A percentile compares a stretch with the other conserved stretches of the same genome.
phyloP scores from a whole-genome alignment of 805 yeast species.

The Pachysolen tannophilus region DNA sequence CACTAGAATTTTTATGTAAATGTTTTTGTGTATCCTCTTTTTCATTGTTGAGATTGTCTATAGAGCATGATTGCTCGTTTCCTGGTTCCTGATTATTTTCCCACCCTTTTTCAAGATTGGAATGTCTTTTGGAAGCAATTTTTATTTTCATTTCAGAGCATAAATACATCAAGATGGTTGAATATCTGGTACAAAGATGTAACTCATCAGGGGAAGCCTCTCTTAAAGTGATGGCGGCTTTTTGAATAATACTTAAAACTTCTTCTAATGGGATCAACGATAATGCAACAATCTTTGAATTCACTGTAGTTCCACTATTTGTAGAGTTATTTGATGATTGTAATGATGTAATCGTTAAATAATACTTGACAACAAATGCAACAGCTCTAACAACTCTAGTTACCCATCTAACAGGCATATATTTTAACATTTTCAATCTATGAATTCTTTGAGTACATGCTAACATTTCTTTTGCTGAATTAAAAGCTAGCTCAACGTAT shows the following conservation, averaged over 20 bases:
- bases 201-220: conserved; percentile 88
- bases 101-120: conserved; percentile 19
- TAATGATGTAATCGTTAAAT: conserved; percentile 47
- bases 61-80: neutral
- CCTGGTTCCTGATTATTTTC: conserved; percentile 10
- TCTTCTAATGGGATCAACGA: conserved; percentile 67
- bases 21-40: conserved; percentile 10
- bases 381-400: conserved; percentile 81
- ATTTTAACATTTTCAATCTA: conserved; percentile 50
- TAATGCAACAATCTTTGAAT: conserved; percentile 45
- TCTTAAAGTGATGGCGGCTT: conserved; percentile 63
- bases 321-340: conserved; percentile 3
- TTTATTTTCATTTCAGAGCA: conserved; percentile 59
- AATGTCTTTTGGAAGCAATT: conserved; percentile 18
- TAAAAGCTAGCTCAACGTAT: conserved; percentile 74
- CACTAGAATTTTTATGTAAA: neutral
- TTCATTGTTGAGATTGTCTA: conserved; percentile 9
- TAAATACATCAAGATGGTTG: conserved; percentile 66
- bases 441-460: conserved; percentile 66
- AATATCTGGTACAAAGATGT: conserved; percentile 74
- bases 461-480: conserved; percentile 75
- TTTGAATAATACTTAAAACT: conserved; percentile 56
- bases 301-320: conserved; percentile 19
- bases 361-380: conserved; percentile 84
- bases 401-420: conserved; percentile 91